Base-by-base conservation (phyloP, 2,329 filamentous ascomycete genomes). In the Blastomyces silverae region DNA sequence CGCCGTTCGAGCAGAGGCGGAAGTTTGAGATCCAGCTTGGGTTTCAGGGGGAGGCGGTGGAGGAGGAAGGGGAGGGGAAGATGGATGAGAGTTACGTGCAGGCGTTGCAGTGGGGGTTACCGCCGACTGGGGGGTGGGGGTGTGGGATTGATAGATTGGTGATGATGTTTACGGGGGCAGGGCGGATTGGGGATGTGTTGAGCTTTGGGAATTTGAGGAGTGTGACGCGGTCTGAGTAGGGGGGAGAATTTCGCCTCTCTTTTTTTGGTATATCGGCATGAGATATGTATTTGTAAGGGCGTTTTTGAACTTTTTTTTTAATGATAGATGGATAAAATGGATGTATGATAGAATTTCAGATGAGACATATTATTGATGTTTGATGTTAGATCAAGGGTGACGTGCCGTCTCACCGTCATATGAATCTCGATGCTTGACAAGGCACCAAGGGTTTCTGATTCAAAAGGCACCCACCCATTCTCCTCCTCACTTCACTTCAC, bases 51-150 rank as follows among this genome's bases (percentile, higher is more conserved):
- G 80, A 81, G 1, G 81, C 79, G 1, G 80, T 81, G 1, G 81
- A 79, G 20, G 79, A 78, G 46, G 81, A 72, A 17, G 79, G 84
- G 58, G 77, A 78, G 66, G 70, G 79, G 66, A 71, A 83, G 70
- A 71, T 83, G 75, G 92, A 97, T 72, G 89, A 95, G 78, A 89
- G 85, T 71, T 99, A 96, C 72, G 79, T 97, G 58, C 85, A 88
- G 70, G 91, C 90, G 3, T 78, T 99, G 61, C 91, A 96, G 75
- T 91, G 90, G 79, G 94, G 91, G 0, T 79, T 99, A 66, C 94
- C 94, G n/a, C 91, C 94, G 0, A 99, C 94, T 0, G 94, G 93
- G 0, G 94, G 94, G 4, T 99, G 94, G 94, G 94, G 94, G 1
- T 95, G 92, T 71, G 94, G 94, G 0, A 81, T 99, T 53, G 94